Percentiles rank a stretch among this genome's conserved stretches.
Evolutionary conservation across 2,329 filamentous ascomycete genomes (phyloP).

Genomic region (Colletotrichum magnum): DNA sequence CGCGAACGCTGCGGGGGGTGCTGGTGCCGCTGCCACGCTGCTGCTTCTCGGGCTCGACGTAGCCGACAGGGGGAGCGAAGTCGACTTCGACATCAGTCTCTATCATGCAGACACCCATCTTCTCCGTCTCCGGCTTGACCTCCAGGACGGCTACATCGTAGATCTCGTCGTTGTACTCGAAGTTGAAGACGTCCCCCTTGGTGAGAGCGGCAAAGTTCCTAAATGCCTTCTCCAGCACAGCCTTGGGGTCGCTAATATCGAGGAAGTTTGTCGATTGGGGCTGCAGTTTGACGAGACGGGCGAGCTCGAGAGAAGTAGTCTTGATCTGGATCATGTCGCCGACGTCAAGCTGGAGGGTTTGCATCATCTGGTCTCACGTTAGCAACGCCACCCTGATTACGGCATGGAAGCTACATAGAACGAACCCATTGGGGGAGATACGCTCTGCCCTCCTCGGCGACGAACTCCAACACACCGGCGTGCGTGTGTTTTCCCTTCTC

Average conservation of each 20-base stretch:
- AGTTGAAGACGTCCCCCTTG: constrained; percentile 94
- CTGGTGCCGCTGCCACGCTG: constrained; percentile 80
- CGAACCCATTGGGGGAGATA: constrained; percentile 95
- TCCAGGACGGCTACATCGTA: constrained; percentile 96
- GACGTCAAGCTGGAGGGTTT: constrained; percentile 88
- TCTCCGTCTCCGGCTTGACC: constrained; percentile 86
- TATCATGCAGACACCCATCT: constrained; percentile 91
- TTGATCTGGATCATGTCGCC: constrained; percentile 96
- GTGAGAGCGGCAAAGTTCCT: constrained; percentile 95
- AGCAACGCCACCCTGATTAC: background rate
- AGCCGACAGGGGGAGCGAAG: constrained; percentile 93
- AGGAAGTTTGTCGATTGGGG: constrained; percentile 94
- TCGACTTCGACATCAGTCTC: constrained; percentile 98
- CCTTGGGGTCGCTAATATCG: constrained; percentile 97
- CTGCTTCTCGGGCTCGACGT: constrained; percentile 84
- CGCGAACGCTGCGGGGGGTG: constrained; percentile 80
- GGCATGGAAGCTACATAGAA: background rate
- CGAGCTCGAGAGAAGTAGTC: constrained; percentile 91
- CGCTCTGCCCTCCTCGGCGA: constrained; percentile 95
- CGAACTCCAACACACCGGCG: constrained; percentile 96
- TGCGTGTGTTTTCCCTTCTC: constrained; percentile 86
- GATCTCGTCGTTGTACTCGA: constrained; percentile 94
- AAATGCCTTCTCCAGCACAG: constrained; percentile 96
- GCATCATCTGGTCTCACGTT: constrained; percentile 80
- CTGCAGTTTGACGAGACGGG: constrained; percentile 95